Evolutionary conservation across 768 basidiomycete species (phyloP).

Genomic region (Panaeolus papilionaceus): DNA sequence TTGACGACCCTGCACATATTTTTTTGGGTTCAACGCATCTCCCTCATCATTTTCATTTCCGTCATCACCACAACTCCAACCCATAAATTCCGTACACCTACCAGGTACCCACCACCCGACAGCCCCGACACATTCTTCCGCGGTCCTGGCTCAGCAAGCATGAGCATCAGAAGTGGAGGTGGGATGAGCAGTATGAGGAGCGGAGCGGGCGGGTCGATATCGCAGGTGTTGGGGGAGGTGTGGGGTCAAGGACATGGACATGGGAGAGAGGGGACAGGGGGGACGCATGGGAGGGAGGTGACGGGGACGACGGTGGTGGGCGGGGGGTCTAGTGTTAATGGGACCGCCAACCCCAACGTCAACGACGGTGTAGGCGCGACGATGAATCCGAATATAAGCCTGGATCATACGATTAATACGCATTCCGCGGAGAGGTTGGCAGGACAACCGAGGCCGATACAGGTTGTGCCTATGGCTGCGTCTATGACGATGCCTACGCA

Average conservation of each 20-base stretch:
- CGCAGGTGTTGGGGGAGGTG: constrained; percentile 3
- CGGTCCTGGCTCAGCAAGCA: neutral
- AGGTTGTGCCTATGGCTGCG: neutral
- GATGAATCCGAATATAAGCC: neutral
- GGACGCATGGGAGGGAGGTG: neutral
- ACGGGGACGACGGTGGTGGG: neutral
- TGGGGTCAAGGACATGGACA: neutral
- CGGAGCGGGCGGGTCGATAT: neutral
- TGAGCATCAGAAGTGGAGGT: neutral
- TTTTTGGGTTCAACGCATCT: too few relatives aligned
- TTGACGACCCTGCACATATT: too few relatives aligned
- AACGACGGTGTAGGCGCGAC: neutral
- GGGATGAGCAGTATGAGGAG: neutral
- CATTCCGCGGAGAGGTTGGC: neutral
- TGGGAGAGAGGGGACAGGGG: neutral
- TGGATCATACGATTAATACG: neutral
- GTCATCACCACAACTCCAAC: neutral
- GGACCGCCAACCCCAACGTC: too few relatives aligned
- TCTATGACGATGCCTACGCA: too few relatives aligned
- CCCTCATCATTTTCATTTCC: neutral
- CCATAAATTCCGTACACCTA: neutral
- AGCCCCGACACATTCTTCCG: neutral
- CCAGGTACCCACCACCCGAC: neutral
- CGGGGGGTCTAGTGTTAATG: neutral
- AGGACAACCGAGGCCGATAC: neutral